A percentile compares a stretch with the other conserved stretches of the same genome.
These are phyloP conservation scores for Scytalidium lignicola DNA, from an alignment of 2,329 filamentous ascomycete genomes.

Conservation along the genomic window DNA sequence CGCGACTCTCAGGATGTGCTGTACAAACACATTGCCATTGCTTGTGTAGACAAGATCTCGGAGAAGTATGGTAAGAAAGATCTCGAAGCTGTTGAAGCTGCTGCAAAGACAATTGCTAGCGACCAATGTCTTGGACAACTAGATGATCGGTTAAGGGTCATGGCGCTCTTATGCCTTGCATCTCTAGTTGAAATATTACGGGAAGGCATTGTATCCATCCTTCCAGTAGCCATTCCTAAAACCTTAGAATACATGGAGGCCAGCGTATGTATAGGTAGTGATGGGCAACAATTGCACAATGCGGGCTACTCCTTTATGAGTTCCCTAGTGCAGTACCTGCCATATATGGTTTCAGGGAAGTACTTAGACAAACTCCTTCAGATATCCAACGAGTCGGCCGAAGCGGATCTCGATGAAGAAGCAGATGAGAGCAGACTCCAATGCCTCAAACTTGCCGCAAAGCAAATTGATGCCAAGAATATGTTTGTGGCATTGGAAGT, in stretches of 20 bases:
- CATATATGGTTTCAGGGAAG: conserved; percentile 78
- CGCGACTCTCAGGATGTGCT: conserved; percentile 64
- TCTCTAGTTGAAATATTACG: conserved; percentile 85
- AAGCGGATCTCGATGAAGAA: conserved; percentile 53
- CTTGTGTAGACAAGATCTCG: conserved; percentile 86
- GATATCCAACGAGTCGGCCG: conserved; percentile 68
- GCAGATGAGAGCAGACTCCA: conserved; percentile 60
- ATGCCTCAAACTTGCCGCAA: conserved; percentile 70
- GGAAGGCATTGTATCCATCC: conserved; percentile 77
- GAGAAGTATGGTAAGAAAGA: conserved; percentile 96
- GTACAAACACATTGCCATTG: conserved; percentile 80
- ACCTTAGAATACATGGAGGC: conserved; percentile 65
- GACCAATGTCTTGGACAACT: conserved; percentile 69
- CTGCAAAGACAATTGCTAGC: conserved; percentile 73
- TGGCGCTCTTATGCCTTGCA: conserved; percentile 83
- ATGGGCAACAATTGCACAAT: conserved; percentile 66
- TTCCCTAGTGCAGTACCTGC: conserved; percentile 74
- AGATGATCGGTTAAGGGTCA: conserved; percentile 68
- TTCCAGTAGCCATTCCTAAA: conserved; percentile 70
- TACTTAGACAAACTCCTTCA: conserved; percentile 69
- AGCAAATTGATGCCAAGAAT: conserved; percentile 71
- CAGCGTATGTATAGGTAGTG: conserved; percentile 49
- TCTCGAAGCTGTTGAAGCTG: conserved; percentile 66
- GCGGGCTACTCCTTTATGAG: conserved; percentile 77
- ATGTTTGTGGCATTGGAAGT: conserved; percentile 67